Base-by-base conservation (phyloP, 2,329 filamentous ascomycete genomes). In the Fusarium verticillioides region DNA sequence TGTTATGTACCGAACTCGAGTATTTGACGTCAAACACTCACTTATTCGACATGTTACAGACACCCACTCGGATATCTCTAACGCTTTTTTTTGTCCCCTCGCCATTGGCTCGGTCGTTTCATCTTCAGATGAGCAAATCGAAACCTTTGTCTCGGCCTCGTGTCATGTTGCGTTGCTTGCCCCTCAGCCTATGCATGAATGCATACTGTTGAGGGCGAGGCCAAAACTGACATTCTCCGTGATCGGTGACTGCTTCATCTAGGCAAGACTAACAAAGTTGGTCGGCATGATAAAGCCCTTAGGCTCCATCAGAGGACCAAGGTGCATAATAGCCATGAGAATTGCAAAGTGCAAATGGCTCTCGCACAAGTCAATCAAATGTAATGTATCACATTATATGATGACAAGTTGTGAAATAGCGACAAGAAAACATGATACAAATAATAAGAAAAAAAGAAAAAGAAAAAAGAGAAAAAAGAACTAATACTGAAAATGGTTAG, bases 111-210 rank as follows among this genome's bases (percentile, higher is more conserved):
- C 44, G 56, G 63, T 68, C 46, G 63, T 61, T 66, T 23, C 28
- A 39, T 49, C 18, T 66, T 49, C 60, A 63, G 42, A 57, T 62
- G 57, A 63, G 58, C 56, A 70, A 60, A 66, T 59, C 47, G 65
- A 69, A 61, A 40, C 50, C 50, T 69, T 30, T 67, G 74, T 75
- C 73, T 75, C 66, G 64, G 67, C 56, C 49, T 66, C 57, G 60
- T 69, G 44, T 63, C 64, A 67, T 50, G 42, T 63, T 60, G 56
- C 39, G 49, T 56, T 46, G 54, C 57, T 57, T 62, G 42, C 63
- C 62, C 58, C 62, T 71, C 23, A 60, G 28, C 37, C 57, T 70
- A 19, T 70, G 23, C n/a, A 62, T 70, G 23, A 15, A 62, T 57
- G 16, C 34, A 36, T 9, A 46, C 68, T 68, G 53, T 47, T 34